A percentile compares a stretch with the other conserved stretches of the same genome.
Evolutionary conservation across 1,139 yeast genomes (phyloP).

Genomic region (Protomyces inundatus): DNA sequence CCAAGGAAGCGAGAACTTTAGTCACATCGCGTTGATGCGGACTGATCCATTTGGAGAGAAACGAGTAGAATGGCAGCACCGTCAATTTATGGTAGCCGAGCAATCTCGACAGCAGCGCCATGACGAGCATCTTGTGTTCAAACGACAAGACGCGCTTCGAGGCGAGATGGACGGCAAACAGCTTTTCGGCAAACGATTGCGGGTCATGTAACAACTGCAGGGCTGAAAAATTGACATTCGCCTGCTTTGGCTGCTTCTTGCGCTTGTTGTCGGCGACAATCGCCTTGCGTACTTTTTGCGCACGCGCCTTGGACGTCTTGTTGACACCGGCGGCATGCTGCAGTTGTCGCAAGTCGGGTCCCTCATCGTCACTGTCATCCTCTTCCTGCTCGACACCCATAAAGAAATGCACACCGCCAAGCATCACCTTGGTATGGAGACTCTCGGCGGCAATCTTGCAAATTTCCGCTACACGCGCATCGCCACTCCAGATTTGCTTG

Average conservation of each 20-base stretch:
- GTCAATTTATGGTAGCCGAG: slow-evolving; percentile 93
- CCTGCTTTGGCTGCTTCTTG: slow-evolving; percentile 9
- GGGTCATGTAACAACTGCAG: slow-evolving; percentile 92
- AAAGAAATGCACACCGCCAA: slow-evolving; percentile 85
- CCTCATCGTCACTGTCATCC: slow-evolving; percentile 35
- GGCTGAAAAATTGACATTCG: slow-evolving; percentile 74
- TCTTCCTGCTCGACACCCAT: slow-evolving; percentile 83
- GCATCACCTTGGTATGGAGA: slow-evolving; percentile 77
- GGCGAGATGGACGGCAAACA: slow-evolving; percentile 66
- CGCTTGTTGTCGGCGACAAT: slow-evolving; percentile 36
- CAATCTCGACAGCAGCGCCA: slow-evolving; percentile 79
- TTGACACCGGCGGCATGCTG: slow-evolving; percentile 78
- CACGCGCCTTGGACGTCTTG: slow-evolving; percentile 74
- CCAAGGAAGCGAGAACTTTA: slow-evolving; percentile 91
- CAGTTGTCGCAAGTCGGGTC: slow-evolving; percentile 44
- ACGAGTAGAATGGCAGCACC: slow-evolving; percentile 82
- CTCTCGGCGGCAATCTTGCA: slow-evolving; percentile 95
- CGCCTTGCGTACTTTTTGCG: slow-evolving; percentile 63
- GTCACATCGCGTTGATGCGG: slow-evolving; percentile 94
- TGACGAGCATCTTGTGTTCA: slow-evolving; percentile 81
- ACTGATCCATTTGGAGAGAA: slow-evolving; percentile 77
- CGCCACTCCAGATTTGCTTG: slow-evolving; percentile 91
- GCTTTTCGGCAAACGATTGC: slow-evolving; percentile 88
- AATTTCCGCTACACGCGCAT: slow-evolving; percentile 87
- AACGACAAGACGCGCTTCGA: slow-evolving; percentile 58